These are phyloP conservation scores for Exophiala viscosa DNA, from an alignment of 2,329 filamentous ascomycete species.

Conservation along the genomic window DNA sequence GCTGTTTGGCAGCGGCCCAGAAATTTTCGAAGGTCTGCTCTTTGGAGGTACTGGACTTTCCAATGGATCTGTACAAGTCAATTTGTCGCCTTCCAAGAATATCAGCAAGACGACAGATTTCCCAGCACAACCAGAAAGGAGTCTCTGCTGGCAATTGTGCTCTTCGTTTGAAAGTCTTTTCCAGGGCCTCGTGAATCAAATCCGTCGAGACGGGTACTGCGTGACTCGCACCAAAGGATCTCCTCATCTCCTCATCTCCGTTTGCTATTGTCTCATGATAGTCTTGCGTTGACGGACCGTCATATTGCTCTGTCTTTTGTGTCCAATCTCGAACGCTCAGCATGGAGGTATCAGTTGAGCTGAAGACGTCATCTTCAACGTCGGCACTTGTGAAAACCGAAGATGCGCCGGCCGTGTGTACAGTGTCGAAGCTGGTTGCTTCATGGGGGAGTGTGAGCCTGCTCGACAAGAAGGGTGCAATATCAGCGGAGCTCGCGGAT, in stretches of 20 bases:
- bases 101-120: slow-evolving; percentile 13
- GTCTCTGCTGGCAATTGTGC: slow-evolving; percentile 3
- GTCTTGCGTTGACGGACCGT: slow-evolving; percentile 23
- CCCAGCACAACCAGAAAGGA: slow-evolving; percentile 19
- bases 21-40: background rate
- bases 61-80: slow-evolving; percentile 5
- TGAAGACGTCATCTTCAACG: background rate
- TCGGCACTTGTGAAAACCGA: slow-evolving; percentile 14
- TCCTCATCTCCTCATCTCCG: slow-evolving; percentile 15
- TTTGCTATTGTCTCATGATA: slow-evolving; percentile 4
- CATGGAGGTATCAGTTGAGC: slow-evolving; percentile 15
- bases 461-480: background rate
- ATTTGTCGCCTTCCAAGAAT: slow-evolving; percentile 1
- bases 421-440: slow-evolving; percentile 13
- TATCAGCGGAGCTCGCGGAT: background rate
- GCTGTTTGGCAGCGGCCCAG: slow-evolving; percentile 5
- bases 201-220: background rate
- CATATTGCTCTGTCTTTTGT: slow-evolving; percentile 9
- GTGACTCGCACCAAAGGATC: slow-evolving; percentile 10
- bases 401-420: slow-evolving; percentile 6
- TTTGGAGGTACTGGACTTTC: background rate
- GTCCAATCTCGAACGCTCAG: background rate
- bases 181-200: slow-evolving; percentile 28
- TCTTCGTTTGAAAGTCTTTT: slow-evolving; percentile 38
- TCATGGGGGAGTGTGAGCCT: background rate